phyloP scores from a whole-genome alignment of 2,329 filamentous ascomycete species.

The Epichloe aotearoae region DNA sequence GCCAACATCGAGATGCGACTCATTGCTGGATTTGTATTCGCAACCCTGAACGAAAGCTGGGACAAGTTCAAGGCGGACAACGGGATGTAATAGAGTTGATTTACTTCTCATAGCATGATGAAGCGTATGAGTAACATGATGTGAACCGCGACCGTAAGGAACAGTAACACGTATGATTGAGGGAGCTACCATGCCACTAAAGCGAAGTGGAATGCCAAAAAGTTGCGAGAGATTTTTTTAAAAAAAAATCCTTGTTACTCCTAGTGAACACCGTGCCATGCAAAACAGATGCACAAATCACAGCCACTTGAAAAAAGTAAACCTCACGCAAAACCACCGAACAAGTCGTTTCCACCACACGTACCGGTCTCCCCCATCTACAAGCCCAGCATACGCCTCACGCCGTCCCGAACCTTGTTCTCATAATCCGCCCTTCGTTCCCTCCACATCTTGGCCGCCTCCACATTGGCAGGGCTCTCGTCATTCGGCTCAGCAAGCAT shows the following conservation, averaged over 20 bases:
- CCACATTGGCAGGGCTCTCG: constrained; percentile 90
- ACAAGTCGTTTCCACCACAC: neutral
- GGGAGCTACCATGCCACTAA: neutral
- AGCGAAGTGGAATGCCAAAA: neutral
- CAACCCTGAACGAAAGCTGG: constrained; percentile 59
- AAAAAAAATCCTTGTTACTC: neutral
- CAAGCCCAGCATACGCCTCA: constrained; percentile 65
- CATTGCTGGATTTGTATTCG: constrained; percentile 53
- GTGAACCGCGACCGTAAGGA: neutral
- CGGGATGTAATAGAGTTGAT: constrained; percentile 32
- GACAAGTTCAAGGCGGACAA: constrained; percentile 62
- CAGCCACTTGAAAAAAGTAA: neutral
- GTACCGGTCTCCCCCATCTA: constrained; percentile 18
- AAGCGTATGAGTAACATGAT: neutral
- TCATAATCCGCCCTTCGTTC: constrained; percentile 77
- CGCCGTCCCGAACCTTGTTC: constrained; percentile 68
- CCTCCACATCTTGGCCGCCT: constrained; percentile 93
- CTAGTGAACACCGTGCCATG: constrained; percentile 13
- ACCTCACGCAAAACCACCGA: neutral
- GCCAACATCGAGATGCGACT: constrained; percentile 52
- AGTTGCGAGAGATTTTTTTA: neutral
- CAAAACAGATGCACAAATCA: neutral
- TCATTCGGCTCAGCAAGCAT: constrained; percentile 97
- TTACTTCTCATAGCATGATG: constrained; percentile 3
- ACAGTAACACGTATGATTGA: neutral